A percentile compares a stretch with the other conserved stretches of the same genome.
phyloP scores from a whole-genome alignment of 352 stramenopile species.

The Sclerospora graminicola region DNA sequence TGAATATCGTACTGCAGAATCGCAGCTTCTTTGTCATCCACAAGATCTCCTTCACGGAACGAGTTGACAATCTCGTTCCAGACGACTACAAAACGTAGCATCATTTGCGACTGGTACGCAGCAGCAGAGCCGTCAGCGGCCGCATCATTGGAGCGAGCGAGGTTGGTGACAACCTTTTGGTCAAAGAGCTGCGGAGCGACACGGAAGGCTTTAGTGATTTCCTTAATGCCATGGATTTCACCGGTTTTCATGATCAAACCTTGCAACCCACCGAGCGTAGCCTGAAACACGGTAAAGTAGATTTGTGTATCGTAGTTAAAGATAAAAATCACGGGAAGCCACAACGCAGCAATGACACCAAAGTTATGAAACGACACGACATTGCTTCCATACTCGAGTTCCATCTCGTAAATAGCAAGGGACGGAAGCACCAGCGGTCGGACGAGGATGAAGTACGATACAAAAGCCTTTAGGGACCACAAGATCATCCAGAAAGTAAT shows the following conservation, averaged over 20 bases:
- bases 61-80: slow-evolving; percentile 78
- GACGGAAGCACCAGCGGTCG: slow-evolving; percentile 54
- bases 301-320: slow-evolving; percentile 80
- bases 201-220: slow-evolving; percentile 61
- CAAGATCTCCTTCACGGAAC: slow-evolving; percentile 58
- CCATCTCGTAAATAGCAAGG: slow-evolving; percentile 62
- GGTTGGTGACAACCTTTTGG: slow-evolving; percentile 57
- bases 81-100: slow-evolving; percentile 70
- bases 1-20: slow-evolving; percentile 71
- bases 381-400: slow-evolving; percentile 41
- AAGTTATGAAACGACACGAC: slow-evolving; percentile 66
- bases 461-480: slow-evolving; percentile 44
- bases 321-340: slow-evolving; percentile 58
- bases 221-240: slow-evolving; percentile 52
- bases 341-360: slow-evolving; percentile 46
- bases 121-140: slow-evolving; percentile 31
- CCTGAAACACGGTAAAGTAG: slow-evolving; percentile 69
- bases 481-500: slow-evolving; percentile 56
- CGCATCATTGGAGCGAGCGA: slow-evolving; percentile 46
- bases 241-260: slow-evolving; percentile 63
- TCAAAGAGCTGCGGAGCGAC: slow-evolving; percentile 59
- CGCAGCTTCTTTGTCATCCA: slow-evolving; percentile 65
- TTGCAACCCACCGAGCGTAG: slow-evolving; percentile 35
- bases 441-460: slow-evolving; percentile 66
- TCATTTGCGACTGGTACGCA: slow-evolving; percentile 57